Evolutionary conservation across 2,329 filamentous ascomycete species (phyloP).

Genomic region (Neofusicoccum kwambonambiense): DNA sequence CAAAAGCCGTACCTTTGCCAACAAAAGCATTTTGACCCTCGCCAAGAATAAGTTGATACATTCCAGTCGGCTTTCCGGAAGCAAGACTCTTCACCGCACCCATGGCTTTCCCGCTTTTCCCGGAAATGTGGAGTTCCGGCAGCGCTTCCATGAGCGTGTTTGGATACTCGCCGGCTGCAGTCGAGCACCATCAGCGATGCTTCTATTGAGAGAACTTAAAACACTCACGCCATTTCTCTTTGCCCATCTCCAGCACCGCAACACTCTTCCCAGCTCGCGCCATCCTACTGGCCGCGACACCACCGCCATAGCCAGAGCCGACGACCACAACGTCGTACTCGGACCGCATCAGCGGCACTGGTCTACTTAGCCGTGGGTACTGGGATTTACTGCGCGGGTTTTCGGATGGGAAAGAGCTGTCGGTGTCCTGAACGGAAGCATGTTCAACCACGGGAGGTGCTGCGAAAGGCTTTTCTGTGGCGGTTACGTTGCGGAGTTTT

Average conservation of each 20-base stretch:
- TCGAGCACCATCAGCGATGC: neutral
- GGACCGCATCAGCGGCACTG: constrained; percentile 56
- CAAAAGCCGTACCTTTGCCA: constrained; percentile 51
- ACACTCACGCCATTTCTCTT: constrained; percentile 58
- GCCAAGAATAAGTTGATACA: constrained; percentile 64
- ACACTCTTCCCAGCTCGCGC: constrained; percentile 60
- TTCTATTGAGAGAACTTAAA: neutral
- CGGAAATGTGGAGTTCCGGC: constrained; percentile 57
- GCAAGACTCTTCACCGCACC: constrained; percentile 45
- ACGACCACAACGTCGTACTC: constrained; percentile 67
- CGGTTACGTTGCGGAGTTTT: no score
- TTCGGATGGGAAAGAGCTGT: neutral
- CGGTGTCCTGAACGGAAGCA: no score
- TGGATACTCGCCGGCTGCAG: constrained; percentile 59
- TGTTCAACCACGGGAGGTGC: no score
- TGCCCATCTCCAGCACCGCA: constrained; percentile 63
- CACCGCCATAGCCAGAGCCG: constrained; percentile 68
- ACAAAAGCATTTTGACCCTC: constrained; percentile 63
- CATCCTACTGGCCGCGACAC: constrained; percentile 64
- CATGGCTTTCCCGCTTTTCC: constrained; percentile 49
- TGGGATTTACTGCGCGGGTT: neutral
- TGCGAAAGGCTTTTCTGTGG: no score
- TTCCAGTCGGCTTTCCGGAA: constrained; percentile 56
- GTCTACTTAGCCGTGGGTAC: constrained; percentile 32
- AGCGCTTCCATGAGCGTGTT: constrained; percentile 47